Evolutionary conservation across 306 rosid species (phyloP).

Genomic region (Malus sieversii): DNA sequence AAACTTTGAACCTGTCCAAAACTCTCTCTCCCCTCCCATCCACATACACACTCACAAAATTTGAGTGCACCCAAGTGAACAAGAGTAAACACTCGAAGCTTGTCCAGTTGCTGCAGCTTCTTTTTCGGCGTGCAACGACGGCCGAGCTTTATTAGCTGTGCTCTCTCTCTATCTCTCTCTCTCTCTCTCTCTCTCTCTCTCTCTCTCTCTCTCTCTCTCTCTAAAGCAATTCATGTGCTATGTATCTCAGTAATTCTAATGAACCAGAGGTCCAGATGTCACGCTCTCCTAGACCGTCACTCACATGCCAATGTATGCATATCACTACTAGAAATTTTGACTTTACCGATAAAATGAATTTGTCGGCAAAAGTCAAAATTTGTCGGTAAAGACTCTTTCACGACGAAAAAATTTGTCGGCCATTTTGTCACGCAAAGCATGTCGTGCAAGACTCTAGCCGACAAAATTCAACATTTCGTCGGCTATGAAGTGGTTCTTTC

Average conservation of each 20-base stretch:
- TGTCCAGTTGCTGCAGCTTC: constrained; percentile 22
- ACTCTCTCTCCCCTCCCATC: background rate
- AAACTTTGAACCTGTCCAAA: background rate
- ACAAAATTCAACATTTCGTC: too few species aligned
- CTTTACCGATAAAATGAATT: too few species aligned
- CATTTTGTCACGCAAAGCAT: too few species aligned
- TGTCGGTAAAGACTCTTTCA: too few species aligned
- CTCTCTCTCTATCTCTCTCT: background rate
- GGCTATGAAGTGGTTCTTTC: too few species aligned
- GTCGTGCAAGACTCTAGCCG: too few species aligned
- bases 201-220: constrained; percentile 1
- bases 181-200: background rate
- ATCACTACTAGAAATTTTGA: too few species aligned
- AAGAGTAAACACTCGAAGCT: constrained; percentile 15
- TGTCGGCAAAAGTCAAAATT: too few species aligned
- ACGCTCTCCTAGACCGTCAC: constrained; percentile 16
- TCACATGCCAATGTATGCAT: constrained; percentile 55
- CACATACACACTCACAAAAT: background rate
- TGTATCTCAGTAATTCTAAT: background rate
- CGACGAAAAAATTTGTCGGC: too few species aligned
- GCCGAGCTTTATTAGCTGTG: background rate
- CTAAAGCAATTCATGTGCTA: background rate
- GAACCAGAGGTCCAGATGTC: constrained; percentile 4
- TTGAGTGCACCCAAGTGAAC: background rate
- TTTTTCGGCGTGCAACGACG: constrained; percentile 41